Evolutionary conservation across 208 protist genomes (phyloP).

Genomic region (Naegleria fowleri): DNA sequence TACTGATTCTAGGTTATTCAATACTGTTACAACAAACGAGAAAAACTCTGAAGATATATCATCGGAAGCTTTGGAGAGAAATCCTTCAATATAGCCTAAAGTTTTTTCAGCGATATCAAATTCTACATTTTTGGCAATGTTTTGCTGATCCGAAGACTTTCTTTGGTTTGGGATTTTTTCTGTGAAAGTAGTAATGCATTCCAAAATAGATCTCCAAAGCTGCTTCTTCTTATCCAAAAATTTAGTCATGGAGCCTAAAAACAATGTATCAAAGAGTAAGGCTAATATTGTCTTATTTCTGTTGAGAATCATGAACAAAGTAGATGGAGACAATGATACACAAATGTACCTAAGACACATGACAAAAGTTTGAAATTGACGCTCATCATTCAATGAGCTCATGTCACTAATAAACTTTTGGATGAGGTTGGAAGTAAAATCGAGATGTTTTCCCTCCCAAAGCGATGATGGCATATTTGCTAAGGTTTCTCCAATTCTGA

Average conservation of each 20-base stretch:
- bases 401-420: background rate
- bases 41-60: background rate
- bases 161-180: background rate
- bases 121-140: background rate
- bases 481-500: background rate
- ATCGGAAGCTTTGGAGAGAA: background rate
- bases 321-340: background rate
- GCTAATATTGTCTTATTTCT: background rate
- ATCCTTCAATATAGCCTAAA: background rate
- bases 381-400: background rate
- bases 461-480: background rate
- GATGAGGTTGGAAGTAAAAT: background rate
- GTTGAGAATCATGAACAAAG: background rate
- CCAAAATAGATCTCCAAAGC: background rate
- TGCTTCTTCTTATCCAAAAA: background rate
- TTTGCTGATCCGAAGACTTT: background rate
- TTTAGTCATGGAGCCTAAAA: background rate
- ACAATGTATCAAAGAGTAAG: background rate
- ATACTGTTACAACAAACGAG: background rate
- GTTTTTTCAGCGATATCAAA: background rate
- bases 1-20: background rate
- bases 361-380: background rate
- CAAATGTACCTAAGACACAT: background rate
- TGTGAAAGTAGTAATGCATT: background rate
- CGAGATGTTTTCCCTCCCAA: background rate